Evolutionary conservation across 2,329 filamentous ascomycete species (phyloP).

Genomic region (Microsporum canis): DNA sequence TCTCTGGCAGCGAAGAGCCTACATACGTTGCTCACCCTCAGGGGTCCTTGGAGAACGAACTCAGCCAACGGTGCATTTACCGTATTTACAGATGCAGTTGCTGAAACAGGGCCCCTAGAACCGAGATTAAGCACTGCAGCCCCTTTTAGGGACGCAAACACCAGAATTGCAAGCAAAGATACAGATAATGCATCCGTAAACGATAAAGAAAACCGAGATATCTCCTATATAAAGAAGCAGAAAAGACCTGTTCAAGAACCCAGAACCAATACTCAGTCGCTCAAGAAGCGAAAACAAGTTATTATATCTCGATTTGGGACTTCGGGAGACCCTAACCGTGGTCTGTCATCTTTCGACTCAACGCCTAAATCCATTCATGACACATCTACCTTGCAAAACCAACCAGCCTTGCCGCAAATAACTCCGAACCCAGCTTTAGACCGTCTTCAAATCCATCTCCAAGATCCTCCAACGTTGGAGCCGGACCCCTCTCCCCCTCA

Average conservation of each 20-base stretch:
- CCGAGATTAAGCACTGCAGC: slow-evolving; percentile 20
- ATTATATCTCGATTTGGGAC: slow-evolving; percentile 62
- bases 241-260: slow-evolving; percentile 11
- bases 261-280: slow-evolving; percentile 4
- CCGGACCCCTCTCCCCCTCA: slow-evolving; percentile 12
- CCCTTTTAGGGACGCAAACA: background rate
- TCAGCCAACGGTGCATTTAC: slow-evolving; percentile 67
- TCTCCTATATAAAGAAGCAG: slow-evolving; percentile 12
- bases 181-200: slow-evolving; percentile 23
- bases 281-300: slow-evolving; percentile 50
- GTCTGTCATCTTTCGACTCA: background rate
- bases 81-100: slow-evolving; percentile 57
- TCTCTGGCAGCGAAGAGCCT: slow-evolving; percentile 61
- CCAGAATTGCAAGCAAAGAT: slow-evolving; percentile 10
- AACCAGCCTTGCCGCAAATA: background rate
- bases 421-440: slow-evolving; percentile 25
- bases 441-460: slow-evolving; percentile 40
- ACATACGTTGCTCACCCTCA: slow-evolving; percentile 54
- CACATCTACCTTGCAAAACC: slow-evolving; percentile 9
- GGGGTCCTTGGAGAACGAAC: slow-evolving; percentile 59
- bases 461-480: slow-evolving; percentile 32
- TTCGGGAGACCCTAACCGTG: slow-evolving; percentile 33
- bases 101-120: slow-evolving; percentile 42
- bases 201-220: slow-evolving; percentile 15
- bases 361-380: background rate